A percentile compares a stretch with the other conserved stretches of the same genome.
Evolutionary conservation across 2,329 filamentous ascomycete species (phyloP).

Genomic region (Cercospora berteroae): DNA sequence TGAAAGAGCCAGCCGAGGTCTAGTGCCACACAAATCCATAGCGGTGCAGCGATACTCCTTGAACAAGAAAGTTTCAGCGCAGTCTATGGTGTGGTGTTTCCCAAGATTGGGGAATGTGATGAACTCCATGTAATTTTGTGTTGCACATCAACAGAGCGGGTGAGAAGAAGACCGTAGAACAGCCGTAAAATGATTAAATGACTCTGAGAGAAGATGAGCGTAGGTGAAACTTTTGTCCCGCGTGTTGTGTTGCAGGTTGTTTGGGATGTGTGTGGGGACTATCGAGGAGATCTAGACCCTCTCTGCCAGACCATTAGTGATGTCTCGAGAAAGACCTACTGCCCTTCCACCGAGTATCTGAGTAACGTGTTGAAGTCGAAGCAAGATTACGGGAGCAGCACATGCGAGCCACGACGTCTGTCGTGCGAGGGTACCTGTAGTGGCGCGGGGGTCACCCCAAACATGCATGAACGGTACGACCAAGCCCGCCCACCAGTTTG

Average conservation of each 20-base stretch:
- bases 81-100: not conserved
- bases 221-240: not conserved
- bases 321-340: too few species aligned
- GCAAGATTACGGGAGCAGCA: not conserved
- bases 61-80: not conserved
- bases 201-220: not conserved
- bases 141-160: not conserved
- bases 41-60: not conserved
- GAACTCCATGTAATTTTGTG: not conserved
- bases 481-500: not conserved
- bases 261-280: not conserved
- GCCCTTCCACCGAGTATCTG: not conserved
- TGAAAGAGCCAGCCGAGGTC: constrained; percentile 1
- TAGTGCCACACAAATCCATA: not conserved
- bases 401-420: not conserved
- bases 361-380: not conserved
- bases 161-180: not conserved
- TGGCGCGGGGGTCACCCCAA: not conserved
- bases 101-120: not conserved
- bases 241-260: not conserved
- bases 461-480: not conserved
- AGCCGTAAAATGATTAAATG: not conserved
- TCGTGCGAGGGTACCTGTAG: not conserved
- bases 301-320: not conserved
- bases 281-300: not conserved